Base-by-base conservation (phyloP, 169 alveolate genomes). In the Plasmodium relictum region DNA sequence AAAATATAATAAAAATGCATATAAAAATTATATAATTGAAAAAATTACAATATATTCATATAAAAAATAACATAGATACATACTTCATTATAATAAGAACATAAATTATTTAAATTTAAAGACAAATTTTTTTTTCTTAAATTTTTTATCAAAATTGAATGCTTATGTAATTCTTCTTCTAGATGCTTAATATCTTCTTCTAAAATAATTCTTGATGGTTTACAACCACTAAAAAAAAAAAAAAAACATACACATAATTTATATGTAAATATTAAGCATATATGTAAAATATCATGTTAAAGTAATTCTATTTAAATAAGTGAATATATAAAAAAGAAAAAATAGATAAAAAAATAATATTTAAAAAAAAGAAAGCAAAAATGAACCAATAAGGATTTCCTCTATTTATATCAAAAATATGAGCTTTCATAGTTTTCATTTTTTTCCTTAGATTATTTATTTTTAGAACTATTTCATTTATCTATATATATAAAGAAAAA, bases 81-180 rank as follows among this genome's bases (percentile, higher is more conserved):
- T 42, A 76, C 89, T 18, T 76, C 45, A 65, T n/a, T 56, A 37
- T 63, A 76, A 10, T 76, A 78, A n/a, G 26, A n/a, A 22, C 63
- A 59, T 52, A 76, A 26, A 20, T 37, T 56, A 22, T 50, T 50
- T 18, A 76, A 16, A 63, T 69, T 58, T 2, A 76, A 50, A 12
- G 69, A 50, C 45, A 76, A 68, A 39, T 76, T 76, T 76, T 76
- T 76, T 62, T 76, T 76, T 24, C 89, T 48, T 26, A 76, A 50
- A 65, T 76, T 76, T 65, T 76, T 76, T 18, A 76, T 24, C 56
- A 76, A n/a, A 20, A 76, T 63, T 16, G 76, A 76, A 39, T 76
- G 89, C 14, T 50, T 76, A 31, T 76, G 89, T 42, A 76, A 56
- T 48, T 63, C 89, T 44, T 76, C 69, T 59, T 76, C 89, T 72